These are phyloP conservation scores for Nemania sp. DNA, from an alignment of 2,329 filamentous ascomycete species.

Conservation along the genomic window DNA sequence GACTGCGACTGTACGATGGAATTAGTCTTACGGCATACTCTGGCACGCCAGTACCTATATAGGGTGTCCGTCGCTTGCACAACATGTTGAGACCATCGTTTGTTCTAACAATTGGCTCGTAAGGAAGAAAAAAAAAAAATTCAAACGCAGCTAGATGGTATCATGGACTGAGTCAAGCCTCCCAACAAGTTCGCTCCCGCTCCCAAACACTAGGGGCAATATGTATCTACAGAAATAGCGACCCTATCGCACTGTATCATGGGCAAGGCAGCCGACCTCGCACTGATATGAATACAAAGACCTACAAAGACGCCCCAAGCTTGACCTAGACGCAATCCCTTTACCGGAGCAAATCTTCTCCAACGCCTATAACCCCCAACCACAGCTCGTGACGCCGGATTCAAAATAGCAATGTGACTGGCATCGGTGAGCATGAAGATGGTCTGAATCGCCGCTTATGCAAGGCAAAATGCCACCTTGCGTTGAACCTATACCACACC, in stretches of 20 bases:
- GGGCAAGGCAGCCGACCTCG: constrained; percentile 24
- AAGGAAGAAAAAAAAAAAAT: constrained; percentile 19
- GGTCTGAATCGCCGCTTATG: constrained; percentile 33
- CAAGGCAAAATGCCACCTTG: constrained; percentile 24
- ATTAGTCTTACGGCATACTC: neutral
- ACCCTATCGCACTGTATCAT: constrained; percentile 29
- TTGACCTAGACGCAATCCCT: neutral
- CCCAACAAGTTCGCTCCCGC: constrained; percentile 22
- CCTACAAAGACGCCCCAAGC: constrained; percentile 14
- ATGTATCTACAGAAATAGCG: constrained; percentile 28
- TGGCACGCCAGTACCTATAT: no score
- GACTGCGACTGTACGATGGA: neutral
- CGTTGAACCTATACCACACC: neutral
- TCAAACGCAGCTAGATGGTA: constrained; percentile 32
- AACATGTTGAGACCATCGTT: constrained; percentile 3
- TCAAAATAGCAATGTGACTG: constrained; percentile 32
- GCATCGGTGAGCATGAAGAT: constrained; percentile 31
- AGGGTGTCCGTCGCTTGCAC: neutral
- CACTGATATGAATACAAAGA: constrained; percentile 23
- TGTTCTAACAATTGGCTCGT: constrained; percentile 9
- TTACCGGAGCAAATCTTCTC: neutral
- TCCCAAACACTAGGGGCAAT: constrained; percentile 25
- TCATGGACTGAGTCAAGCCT: constrained; percentile 30
- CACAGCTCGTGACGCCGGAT: constrained; percentile 32
- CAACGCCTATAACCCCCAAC: constrained; percentile 24